Conservation (phyloP, 164 flowering plant species). For the Tetrastigma voinierianum region DNA sequence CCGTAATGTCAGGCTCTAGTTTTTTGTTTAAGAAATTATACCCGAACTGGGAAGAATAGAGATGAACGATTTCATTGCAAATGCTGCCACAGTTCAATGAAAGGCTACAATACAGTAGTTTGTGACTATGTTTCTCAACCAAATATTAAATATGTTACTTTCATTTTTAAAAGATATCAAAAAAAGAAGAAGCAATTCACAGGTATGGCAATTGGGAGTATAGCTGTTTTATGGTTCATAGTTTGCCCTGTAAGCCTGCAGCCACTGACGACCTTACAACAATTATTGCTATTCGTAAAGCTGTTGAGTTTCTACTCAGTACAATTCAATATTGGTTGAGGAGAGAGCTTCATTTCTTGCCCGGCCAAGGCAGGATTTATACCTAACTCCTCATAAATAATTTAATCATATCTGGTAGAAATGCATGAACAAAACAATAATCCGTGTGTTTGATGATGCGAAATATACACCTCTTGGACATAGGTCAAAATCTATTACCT, state of each 20-base stretch:
- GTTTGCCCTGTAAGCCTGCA: constrained; percentile 42
- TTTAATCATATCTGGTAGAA: neutral
- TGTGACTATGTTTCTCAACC: constrained; percentile 29
- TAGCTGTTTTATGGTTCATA: constrained; percentile 46
- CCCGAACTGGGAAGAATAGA: constrained; percentile 43
- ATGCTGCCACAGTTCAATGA: constrained; percentile 30
- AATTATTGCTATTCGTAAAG: constrained; percentile 31
- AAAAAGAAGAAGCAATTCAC: neutral
- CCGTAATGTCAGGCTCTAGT: constrained; percentile 37
- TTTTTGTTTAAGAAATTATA: constrained; percentile 38
- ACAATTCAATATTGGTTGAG: constrained; percentile 42
- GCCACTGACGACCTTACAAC: constrained; percentile 34
- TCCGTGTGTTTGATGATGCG: constrained; percentile 4
- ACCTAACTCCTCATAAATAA: too few species aligned
- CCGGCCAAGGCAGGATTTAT: constrained; percentile 31
- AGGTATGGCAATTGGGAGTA: constrained; percentile 47
- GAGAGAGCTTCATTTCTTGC: constrained; percentile 47
- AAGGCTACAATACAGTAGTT: constrained; percentile 33
- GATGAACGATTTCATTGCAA: constrained; percentile 26
- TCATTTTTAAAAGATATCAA: too few species aligned
- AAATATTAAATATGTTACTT: too few species aligned
- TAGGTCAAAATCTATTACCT: constrained; percentile 45
- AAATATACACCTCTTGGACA: constrained; percentile 31
- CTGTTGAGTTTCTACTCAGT: constrained; percentile 30
- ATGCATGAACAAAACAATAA: too few species aligned